Evolutionary conservation across 2,329 filamentous ascomycete genomes (phyloP).

Genomic region (Lomentospora prolificans): DNA sequence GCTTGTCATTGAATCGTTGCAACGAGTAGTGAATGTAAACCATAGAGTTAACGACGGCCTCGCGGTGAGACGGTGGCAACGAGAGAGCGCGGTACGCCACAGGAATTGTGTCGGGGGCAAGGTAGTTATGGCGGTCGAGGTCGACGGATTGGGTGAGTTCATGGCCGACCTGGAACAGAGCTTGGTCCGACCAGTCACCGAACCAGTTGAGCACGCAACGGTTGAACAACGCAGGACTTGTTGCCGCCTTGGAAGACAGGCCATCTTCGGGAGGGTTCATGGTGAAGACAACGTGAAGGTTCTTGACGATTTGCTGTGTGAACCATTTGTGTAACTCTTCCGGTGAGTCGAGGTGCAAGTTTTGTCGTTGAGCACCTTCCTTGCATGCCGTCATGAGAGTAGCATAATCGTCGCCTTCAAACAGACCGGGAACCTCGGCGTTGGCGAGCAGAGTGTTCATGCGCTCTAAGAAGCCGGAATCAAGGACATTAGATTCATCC

Average conservation of each 20-base stretch:
- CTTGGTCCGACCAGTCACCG: slow-evolving; percentile 98
- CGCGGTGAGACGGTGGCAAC: slow-evolving; percentile 80
- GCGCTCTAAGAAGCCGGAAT: slow-evolving; percentile 95
- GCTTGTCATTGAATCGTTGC: slow-evolving; percentile 76
- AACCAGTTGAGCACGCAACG: slow-evolving; percentile 99
- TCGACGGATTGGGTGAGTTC: slow-evolving; percentile 96
- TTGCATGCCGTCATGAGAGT: slow-evolving; percentile 99
- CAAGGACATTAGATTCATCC: slow-evolving; percentile 97
- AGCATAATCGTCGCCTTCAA: slow-evolving; percentile 97
- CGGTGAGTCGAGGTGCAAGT: slow-evolving; percentile 87
- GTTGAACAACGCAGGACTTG: slow-evolving; percentile 97
- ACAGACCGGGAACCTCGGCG: slow-evolving; percentile 96
- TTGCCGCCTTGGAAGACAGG: slow-evolving; percentile 89
- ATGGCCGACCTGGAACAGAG: slow-evolving; percentile 91
- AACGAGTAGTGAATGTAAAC: slow-evolving; percentile 97
- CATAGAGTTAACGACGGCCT: slow-evolving; percentile 94
- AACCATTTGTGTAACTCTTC: slow-evolving; percentile 99
- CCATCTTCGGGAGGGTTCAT: slow-evolving; percentile 99
- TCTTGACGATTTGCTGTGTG: slow-evolving; percentile 97
- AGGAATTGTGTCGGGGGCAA: slow-evolving; percentile 81
- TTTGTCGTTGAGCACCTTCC: slow-evolving; percentile 93
- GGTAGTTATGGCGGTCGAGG: slow-evolving; percentile 77
- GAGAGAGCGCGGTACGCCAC: slow-evolving; percentile 80
- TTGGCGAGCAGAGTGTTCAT: slow-evolving; percentile 99
- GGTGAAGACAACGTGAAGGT: slow-evolving; percentile 96